Evolutionary conservation across 129 eudicot genomes (phyloP).

Genomic region (Chrysanthemum lavandulifolium): DNA sequence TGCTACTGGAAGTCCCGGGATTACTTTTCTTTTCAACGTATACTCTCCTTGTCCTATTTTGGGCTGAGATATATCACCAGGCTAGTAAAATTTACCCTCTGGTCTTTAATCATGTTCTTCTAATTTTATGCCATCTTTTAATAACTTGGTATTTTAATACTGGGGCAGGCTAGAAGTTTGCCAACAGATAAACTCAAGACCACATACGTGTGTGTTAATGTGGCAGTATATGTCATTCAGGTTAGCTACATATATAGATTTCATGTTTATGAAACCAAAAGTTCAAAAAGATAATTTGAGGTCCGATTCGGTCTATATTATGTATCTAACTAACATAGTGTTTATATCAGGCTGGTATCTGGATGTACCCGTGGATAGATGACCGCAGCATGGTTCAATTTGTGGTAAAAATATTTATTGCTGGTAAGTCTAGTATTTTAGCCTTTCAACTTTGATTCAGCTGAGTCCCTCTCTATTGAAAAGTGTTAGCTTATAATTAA

Average conservation of each 20-base stretch:
- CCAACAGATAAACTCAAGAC: conserved; percentile 81
- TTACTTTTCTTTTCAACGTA: conserved; percentile 83
- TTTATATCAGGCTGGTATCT: conserved; percentile 70
- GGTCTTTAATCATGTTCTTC: conserved; percentile 12
- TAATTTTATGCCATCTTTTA: background rate
- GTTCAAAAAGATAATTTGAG: background rate
- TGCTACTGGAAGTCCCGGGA: conserved; percentile 76
- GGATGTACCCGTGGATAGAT: conserved; percentile 78
- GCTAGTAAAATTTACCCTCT: conserved; percentile 28
- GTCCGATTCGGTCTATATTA: background rate
- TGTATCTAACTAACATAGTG: background rate
- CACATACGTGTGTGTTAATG: conserved; percentile 56
- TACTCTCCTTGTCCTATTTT: conserved; percentile 89
- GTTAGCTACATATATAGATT: conserved; percentile 37
- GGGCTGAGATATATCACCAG: conserved; percentile 99
- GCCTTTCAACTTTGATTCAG: background rate
- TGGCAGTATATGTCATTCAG: conserved; percentile 74
- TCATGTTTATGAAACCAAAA: background rate
- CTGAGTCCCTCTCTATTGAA: too few relatives aligned
- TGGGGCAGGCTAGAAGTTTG: conserved; percentile 50
- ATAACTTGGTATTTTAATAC: background rate
- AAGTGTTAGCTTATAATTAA: too few relatives aligned
- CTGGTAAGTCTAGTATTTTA: conserved; percentile 46
- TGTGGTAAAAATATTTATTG: conserved; percentile 80
- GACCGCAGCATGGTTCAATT: conserved; percentile 62